Evolutionary conservation across 2,329 filamentous ascomycete species (phyloP).

Genomic region (Drechslera avenae): DNA sequence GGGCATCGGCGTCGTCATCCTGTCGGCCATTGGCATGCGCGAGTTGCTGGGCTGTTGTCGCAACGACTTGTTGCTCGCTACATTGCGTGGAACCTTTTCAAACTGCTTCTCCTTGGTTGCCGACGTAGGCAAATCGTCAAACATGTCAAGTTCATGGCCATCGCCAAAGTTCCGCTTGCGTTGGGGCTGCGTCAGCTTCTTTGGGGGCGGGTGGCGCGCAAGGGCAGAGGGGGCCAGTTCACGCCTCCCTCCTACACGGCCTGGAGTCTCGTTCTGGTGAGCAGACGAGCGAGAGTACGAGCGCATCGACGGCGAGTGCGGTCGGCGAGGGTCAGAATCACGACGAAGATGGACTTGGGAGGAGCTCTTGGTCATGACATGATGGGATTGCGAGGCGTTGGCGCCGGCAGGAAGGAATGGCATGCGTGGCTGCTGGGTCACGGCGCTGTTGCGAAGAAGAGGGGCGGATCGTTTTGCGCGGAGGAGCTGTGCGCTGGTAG

Average conservation of each 20-base stretch:
- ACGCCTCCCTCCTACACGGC: conserved; percentile 50
- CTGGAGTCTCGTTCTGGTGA: conserved; percentile 57
- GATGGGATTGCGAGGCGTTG: conserved; percentile 76
- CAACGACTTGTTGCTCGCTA: conserved; percentile 68
- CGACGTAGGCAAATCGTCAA: conserved; percentile 94
- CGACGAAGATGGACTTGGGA: conserved; percentile 76
- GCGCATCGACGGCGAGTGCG: conserved; percentile 53
- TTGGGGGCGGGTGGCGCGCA: conserved; percentile 56
- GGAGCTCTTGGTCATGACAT: conserved; percentile 72
- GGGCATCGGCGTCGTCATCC: conserved; percentile 54
- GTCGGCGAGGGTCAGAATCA: conserved; percentile 72
- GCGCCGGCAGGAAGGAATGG: conserved; percentile 82
- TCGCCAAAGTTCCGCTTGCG: conserved; percentile 70
- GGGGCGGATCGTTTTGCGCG: conserved; percentile 67
- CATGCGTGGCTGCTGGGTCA: conserved; percentile 64
- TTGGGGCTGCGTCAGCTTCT: conserved; percentile 54
- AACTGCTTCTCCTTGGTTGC: conserved; percentile 79
- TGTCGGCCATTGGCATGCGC: conserved; percentile 50
- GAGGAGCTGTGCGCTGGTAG: conserved; percentile 60
- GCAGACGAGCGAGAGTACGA: conserved; percentile 56
- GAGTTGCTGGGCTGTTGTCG: conserved; percentile 57
- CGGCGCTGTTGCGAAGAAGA: conserved; percentile 55
- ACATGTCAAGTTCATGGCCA: conserved; percentile 87
- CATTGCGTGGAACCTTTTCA: conserved; percentile 75
- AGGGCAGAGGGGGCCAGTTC: conserved; percentile 57